These are phyloP conservation scores for Pleodorina starrii DNA, from an alignment of 139 green algal species.

Conservation along the genomic window DNA sequence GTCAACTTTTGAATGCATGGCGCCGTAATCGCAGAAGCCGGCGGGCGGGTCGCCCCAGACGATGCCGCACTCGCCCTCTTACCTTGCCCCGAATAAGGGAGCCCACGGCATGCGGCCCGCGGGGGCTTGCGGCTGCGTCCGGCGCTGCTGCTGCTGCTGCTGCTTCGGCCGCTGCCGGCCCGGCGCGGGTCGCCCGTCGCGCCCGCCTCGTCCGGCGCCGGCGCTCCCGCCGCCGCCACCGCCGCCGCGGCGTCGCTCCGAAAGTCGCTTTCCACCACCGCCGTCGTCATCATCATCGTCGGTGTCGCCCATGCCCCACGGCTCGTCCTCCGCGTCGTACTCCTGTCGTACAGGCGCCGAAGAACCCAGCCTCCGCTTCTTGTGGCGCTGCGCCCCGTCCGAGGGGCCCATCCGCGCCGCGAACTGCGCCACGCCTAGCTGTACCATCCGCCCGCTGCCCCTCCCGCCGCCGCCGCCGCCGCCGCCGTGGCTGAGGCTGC, in stretches of 20 bases:
- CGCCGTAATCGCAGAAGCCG: too few relatives aligned
- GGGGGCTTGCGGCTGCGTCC: not conserved
- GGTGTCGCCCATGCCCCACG: not conserved
- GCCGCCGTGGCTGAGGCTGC: not conserved
- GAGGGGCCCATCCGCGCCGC: not conserved
- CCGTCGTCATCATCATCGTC: slow-evolving; percentile 10
- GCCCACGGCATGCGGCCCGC: too few relatives aligned
- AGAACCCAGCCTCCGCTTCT: not conserved
- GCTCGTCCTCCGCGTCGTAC: not conserved
- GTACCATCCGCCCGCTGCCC: not conserved
- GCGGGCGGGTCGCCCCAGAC: too few relatives aligned
- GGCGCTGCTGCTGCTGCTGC: not conserved
- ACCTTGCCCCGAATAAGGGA: too few relatives aligned
- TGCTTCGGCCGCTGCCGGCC: slow-evolving; percentile 2
- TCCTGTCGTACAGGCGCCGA: not conserved
- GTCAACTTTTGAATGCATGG: too few relatives aligned
- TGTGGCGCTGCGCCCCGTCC: not conserved
- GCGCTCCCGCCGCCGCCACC: too few relatives aligned
- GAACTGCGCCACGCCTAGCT: slow-evolving; percentile 25
- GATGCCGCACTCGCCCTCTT: too few relatives aligned
- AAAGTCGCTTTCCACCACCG: not conserved
- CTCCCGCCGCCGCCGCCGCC: not conserved
- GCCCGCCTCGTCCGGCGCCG: not conserved
- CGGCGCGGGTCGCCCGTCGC: not conserved
- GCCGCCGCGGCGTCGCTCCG: not conserved